A percentile compares a stretch with the other conserved stretches of the same genome.
Evolutionary conservation across 2,329 filamentous ascomycete genomes (phyloP).

Genomic region (Fusarium proliferatum): DNA sequence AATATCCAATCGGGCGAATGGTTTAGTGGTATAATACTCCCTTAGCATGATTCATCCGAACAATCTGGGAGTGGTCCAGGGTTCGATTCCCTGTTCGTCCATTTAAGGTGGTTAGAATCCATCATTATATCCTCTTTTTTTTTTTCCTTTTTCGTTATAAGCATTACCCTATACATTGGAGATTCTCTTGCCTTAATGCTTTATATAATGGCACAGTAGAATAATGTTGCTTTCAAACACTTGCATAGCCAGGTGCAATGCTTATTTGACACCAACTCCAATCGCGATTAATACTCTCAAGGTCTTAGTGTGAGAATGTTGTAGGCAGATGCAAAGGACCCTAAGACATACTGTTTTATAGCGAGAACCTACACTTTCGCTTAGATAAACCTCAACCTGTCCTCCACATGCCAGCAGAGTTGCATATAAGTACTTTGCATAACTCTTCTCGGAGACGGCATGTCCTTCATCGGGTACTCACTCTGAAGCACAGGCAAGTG

Average conservation of each 20-base stretch:
- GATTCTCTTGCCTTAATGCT: not conserved
- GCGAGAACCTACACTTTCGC: conserved; percentile 35
- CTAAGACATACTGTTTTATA: conserved; percentile 29
- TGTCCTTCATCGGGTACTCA: conserved; percentile 33
- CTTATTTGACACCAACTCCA: not conserved
- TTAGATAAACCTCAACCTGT: conserved; percentile 34
- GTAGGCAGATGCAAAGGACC: not conserved
- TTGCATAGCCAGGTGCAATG: not conserved
- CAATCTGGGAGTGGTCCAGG: conserved; percentile 46
- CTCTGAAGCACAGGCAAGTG: conserved; percentile 32
- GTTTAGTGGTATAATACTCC: conserved; percentile 50
- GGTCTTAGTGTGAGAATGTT: not conserved
- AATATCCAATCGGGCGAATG: conserved; percentile 43
- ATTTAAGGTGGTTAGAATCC: conserved; percentile 37
- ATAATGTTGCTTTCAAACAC: not conserved
- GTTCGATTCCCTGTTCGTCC: conserved; percentile 49
- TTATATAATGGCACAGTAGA: too few species aligned
- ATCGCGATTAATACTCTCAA: not conserved
- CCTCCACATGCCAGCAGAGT: not conserved
- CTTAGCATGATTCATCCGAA: conserved; percentile 43
- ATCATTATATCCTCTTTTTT: conserved; percentile 26
- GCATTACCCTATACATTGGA: not conserved
- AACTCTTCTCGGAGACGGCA: conserved; percentile 16
- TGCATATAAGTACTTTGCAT: conserved; percentile 20
- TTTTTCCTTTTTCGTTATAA: accelerated